Evolutionary conservation across 805 yeast species (phyloP).

Genomic region (Zygotorulaspora chibaensis): DNA sequence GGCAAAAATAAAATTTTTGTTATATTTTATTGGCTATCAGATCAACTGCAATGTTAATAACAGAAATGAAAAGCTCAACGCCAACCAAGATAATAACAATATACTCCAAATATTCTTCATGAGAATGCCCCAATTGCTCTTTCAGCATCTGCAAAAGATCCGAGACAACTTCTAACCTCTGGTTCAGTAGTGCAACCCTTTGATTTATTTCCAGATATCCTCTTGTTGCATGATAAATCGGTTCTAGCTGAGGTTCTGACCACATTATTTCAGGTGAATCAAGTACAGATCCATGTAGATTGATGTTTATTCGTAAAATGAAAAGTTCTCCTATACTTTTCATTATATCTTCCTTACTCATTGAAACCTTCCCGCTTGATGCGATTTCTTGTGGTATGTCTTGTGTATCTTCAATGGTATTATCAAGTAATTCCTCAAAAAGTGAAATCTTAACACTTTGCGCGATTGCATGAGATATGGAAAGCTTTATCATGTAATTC

Average conservation of each 20-base stretch:
- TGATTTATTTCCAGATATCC: slow-evolving; percentile 95
- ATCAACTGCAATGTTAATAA: slow-evolving; percentile 71
- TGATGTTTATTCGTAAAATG: slow-evolving; percentile 76
- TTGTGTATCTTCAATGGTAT: slow-evolving; percentile 95
- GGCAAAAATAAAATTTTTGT: neutral
- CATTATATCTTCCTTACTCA: slow-evolving; percentile 94
- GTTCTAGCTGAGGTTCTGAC: slow-evolving; percentile 97
- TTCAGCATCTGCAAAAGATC: slow-evolving; percentile 93
- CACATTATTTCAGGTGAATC: slow-evolving; percentile 98
- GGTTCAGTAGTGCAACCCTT: slow-evolving; percentile 83
- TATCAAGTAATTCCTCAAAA: slow-evolving; percentile 93
- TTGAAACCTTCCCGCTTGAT: slow-evolving; percentile 86
- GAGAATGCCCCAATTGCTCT: slow-evolving; percentile 94
- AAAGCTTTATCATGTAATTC: slow-evolving; percentile 86
- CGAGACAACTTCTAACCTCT: slow-evolving; percentile 87
- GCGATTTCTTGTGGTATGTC: slow-evolving; percentile 97
- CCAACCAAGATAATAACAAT: slow-evolving; percentile 88
- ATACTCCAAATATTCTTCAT: slow-evolving; percentile 86
- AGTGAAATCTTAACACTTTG: slow-evolving; percentile 93
- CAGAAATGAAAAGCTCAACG: slow-evolving; percentile 84
- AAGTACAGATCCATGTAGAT: slow-evolving; percentile 79
- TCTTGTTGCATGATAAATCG: slow-evolving; percentile 94
- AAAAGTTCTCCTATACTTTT: slow-evolving; percentile 94
- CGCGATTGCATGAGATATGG: slow-evolving; percentile 92
- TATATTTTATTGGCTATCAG: slow-evolving; percentile 36